A percentile compares a stretch with the other conserved stretches of the same genome.
These are phyloP conservation scores for Chaetomiaceae sp. DNA, from an alignment of 2,329 filamentous ascomycete genomes.

Conservation along the genomic window DNA sequence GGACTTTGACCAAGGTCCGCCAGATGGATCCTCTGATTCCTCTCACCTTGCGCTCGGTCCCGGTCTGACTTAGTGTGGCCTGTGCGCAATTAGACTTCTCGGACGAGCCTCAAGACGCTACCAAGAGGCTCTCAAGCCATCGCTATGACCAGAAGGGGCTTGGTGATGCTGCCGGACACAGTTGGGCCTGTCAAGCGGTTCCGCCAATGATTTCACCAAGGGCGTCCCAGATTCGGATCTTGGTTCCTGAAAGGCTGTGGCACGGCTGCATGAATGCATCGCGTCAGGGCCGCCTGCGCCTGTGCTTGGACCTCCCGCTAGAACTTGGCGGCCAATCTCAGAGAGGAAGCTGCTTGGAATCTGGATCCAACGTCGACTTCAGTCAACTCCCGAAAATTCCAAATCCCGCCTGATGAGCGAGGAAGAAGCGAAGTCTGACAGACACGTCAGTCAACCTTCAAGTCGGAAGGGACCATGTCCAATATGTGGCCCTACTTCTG, in stretches of 20 bases:
- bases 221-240: conserved; percentile 10
- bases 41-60: no score
- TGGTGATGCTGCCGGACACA: not conserved
- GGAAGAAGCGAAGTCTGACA: not conserved
- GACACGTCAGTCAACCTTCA: not conserved
- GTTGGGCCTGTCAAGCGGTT: conserved; percentile 3
- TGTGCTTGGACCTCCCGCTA: conserved; percentile 17
- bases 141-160: not conserved
- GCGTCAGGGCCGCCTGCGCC: not conserved
- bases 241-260: conserved; percentile 8
- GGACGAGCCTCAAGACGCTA: not conserved
- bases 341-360: not conserved
- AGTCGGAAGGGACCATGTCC: no score
- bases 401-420: not conserved
- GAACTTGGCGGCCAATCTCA: conserved; percentile 4
- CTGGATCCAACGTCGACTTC: no score
- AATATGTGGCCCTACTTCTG: no score
- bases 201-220: conserved; percentile 10
- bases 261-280: conserved; percentile 17
- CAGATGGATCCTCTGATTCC: no score
- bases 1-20: no score
- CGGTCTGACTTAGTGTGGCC: no score
- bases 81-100: not conserved
- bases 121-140: no score
- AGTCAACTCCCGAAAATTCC: not conserved